Conservation (phyloP, 2,329 filamentous ascomycete genomes). For the Penicillium palitans region DNA sequence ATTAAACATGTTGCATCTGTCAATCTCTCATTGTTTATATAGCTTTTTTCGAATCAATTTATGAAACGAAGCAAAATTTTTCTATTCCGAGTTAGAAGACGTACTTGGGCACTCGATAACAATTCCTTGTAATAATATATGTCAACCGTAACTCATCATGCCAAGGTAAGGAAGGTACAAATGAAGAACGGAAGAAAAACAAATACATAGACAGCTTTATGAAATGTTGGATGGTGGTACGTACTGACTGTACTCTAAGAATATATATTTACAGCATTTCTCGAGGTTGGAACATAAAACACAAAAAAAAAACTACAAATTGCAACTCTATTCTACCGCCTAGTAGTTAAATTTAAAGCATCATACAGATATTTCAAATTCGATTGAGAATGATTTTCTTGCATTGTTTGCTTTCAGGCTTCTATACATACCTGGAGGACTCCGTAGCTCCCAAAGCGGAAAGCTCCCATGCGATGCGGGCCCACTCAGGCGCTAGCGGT, state of each 20-base stretch:
- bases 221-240: too few species aligned
- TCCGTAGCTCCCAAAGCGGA: slow-evolving; percentile 4
- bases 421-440: background rate
- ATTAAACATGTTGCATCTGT: slow-evolving; percentile 25
- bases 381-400: background rate
- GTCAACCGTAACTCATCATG: background rate
- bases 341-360: background rate
- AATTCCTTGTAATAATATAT: background rate
- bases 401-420: background rate
- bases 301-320: background rate
- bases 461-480: slow-evolving; percentile 14
- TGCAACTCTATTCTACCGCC: background rate
- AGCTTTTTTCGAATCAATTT: slow-evolving; percentile 3
- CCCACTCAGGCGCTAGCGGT: slow-evolving; percentile 7
- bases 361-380: background rate
- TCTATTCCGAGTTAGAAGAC: background rate
- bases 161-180: too few species aligned
- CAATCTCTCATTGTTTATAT: slow-evolving; percentile 14
- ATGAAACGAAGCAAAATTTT: background rate
- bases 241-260: too few species aligned
- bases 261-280: background rate
- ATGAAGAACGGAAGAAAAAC: too few species aligned
- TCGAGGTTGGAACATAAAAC: background rate
- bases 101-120: background rate
- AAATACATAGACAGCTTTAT: too few species aligned